Conservation (phyloP, 495 filamentous ascomycete genomes). For the Daldinia childiae region DNA sequence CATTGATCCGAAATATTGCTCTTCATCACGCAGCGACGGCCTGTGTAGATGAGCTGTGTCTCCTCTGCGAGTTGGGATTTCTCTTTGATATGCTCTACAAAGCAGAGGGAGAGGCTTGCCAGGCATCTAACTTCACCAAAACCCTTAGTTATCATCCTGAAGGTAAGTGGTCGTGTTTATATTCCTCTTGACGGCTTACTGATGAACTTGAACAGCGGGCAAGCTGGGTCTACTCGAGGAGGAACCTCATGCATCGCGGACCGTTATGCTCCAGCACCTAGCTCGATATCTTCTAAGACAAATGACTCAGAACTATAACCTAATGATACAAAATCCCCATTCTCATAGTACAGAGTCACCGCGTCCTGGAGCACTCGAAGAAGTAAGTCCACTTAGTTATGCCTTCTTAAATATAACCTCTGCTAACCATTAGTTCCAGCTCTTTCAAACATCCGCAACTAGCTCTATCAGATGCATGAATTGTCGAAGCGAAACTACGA, state of each 20-base stretch:
- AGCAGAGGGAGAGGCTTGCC: conserved; percentile 89
- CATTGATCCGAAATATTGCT: conserved; percentile 85
- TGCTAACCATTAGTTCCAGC: conserved; percentile 18
- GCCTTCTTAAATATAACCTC: neutral
- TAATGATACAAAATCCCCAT: conserved; percentile 63
- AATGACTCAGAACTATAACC: conserved; percentile 74
- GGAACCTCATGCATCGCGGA: conserved; percentile 73
- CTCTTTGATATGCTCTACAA: conserved; percentile 98
- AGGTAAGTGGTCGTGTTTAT: conserved; percentile 50
- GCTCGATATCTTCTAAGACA: conserved; percentile 80
- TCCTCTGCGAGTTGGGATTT: conserved; percentile 94
- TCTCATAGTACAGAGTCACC: conserved; percentile 20
- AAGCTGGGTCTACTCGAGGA: conserved; percentile 84
- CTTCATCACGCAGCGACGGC: conserved; percentile 87
- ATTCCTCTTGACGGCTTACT: neutral
- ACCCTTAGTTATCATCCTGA: conserved; percentile 82
- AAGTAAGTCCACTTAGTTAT: conserved; percentile 27
- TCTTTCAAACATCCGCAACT: conserved; percentile 54
- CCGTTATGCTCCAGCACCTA: conserved; percentile 77
- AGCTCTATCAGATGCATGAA: conserved; percentile 79
- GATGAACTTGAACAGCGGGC: conserved; percentile 58
- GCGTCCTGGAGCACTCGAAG: conserved; percentile 37
- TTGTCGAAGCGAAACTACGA: conserved; percentile 80
- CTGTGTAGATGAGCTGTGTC: conserved; percentile 81
- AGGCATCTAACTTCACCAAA: conserved; percentile 95